Evolutionary conservation across 2,329 filamentous ascomycete genomes (phyloP).

Genomic region (Hymenoscyphus fructigenus): DNA sequence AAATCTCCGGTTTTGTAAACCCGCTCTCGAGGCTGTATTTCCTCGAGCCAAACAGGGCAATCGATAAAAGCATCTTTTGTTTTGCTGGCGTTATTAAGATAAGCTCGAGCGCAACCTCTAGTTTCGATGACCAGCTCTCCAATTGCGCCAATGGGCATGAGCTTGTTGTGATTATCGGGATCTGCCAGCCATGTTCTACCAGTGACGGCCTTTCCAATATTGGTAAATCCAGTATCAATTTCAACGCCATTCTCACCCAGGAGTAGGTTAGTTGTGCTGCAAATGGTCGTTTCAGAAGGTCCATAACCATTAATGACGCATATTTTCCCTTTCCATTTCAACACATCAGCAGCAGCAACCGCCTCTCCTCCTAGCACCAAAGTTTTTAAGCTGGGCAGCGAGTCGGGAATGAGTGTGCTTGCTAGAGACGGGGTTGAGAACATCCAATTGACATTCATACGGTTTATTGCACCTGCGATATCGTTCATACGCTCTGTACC

Average conservation of each 20-base stretch:
- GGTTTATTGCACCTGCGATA: constrained; percentile 20
- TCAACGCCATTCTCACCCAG: constrained; percentile 5
- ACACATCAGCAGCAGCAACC: constrained; percentile 57
- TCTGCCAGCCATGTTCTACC: constrained; percentile 39
- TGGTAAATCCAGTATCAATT: constrained; percentile 17
- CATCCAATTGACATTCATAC: constrained; percentile 21
- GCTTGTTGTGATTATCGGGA: constrained; percentile 16
- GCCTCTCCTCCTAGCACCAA: constrained; percentile 85
- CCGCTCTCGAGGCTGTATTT: not conserved
- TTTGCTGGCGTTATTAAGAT: constrained; percentile 56
- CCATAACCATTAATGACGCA: constrained; percentile 59
- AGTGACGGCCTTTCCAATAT: constrained; percentile 23
- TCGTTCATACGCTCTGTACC: constrained; percentile 25
- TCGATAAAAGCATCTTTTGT: constrained; percentile 57
- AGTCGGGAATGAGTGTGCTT: constrained; percentile 80
- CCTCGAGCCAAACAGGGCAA: constrained; percentile 50
- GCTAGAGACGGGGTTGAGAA: constrained; percentile 24
- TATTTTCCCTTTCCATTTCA: constrained; percentile 38
- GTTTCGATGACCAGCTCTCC: constrained; percentile 38
- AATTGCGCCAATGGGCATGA: constrained; percentile 23
- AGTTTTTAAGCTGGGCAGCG: constrained; percentile 69
- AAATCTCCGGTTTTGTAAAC: constrained; percentile 15
- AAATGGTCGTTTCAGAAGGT: constrained; percentile 62
- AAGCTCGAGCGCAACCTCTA: constrained; percentile 59
- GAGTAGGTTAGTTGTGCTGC: constrained; percentile 12